Conservation (phyloP, 768 basidiomycete genomes). For the Russula olivacea region DNA sequence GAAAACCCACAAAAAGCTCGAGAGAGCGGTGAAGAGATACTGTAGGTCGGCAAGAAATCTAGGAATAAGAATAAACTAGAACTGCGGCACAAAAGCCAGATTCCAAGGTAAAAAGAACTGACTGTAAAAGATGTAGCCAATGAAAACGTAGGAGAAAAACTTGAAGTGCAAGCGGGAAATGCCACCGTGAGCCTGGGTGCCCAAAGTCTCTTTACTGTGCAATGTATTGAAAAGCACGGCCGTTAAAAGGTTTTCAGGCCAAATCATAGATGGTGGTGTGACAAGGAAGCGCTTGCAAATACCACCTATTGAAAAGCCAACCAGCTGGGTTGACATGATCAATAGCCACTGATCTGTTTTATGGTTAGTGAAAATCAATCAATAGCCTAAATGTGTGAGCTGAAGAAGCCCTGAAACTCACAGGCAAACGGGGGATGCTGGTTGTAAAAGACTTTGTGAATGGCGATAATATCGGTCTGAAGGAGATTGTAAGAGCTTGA, state of each 20-base stretch:
- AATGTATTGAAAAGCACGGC: conserved; percentile 43
- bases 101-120: conserved; percentile 31
- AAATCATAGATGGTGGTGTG: conserved; percentile 41
- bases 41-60: conserved; percentile 14
- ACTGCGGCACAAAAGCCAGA: conserved; percentile 26
- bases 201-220: conserved; percentile 38
- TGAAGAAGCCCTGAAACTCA: conserved; percentile 22
- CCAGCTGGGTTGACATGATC: conserved; percentile 39
- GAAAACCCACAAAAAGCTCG: conserved; percentile 43
- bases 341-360: conserved; percentile 34
- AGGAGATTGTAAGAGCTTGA: not conserved
- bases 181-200: conserved; percentile 38
- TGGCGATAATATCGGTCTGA: conserved; percentile 41
- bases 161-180: conserved; percentile 48
- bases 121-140: conserved; percentile 32
- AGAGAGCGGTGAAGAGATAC: conserved; percentile 28
- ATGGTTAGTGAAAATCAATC: not conserved
- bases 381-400: not conserved
- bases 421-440: conserved; percentile 34
- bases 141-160: conserved; percentile 33
- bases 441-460: conserved; percentile 43
- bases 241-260: conserved; percentile 40
- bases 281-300: conserved; percentile 43
- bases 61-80: not conserved
- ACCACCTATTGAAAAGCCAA: conserved; percentile 41